These are phyloP conservation scores for Peterozyma xylosa DNA, from an alignment of 805 yeast species.

Conservation along the genomic window DNA sequence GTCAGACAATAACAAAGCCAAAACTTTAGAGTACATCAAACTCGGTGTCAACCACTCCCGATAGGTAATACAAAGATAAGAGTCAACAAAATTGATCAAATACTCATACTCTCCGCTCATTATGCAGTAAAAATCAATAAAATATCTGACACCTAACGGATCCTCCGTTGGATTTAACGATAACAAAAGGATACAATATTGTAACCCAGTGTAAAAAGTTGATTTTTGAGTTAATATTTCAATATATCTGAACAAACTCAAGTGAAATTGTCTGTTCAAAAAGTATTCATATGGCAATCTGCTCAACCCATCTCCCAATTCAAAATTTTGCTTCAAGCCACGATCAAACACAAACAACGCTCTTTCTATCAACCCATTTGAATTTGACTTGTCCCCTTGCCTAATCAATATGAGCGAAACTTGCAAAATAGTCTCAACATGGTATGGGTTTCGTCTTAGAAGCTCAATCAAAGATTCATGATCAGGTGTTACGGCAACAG, in stretches of 20 bases:
- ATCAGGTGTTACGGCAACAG: conserved; percentile 69
- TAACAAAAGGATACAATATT: conserved; percentile 63
- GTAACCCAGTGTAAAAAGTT: conserved; percentile 68
- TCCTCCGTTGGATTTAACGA: conserved; percentile 70
- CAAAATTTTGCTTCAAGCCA: conserved; percentile 53
- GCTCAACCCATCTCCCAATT: conserved; percentile 46
- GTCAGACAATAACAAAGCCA: conserved; percentile 39
- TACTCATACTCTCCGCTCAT: conserved; percentile 58
- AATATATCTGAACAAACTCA: conserved; percentile 67
- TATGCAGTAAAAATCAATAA: conserved; percentile 73
- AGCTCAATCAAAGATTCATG: conserved; percentile 62
- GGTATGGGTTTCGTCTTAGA: conserved; percentile 61
- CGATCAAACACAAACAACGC: conserved; percentile 77
- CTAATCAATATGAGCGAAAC: conserved; percentile 66
- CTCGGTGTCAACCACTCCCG: conserved; percentile 69
- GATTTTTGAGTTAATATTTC: conserved; percentile 68
- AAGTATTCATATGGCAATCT: conserved; percentile 72
- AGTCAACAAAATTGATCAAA: conserved; percentile 46
- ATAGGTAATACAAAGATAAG: conserved; percentile 52
- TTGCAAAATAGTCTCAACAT: conserved; percentile 71
- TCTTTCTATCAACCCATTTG: conserved; percentile 69
- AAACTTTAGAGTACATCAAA: conserved; percentile 53
- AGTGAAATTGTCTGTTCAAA: conserved; percentile 69
- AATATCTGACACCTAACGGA: conserved; percentile 77
- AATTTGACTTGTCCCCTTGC: conserved; percentile 69